Conservation (phyloP, 2,329 filamentous ascomycete genomes). For the Didymella lethalis region DNA sequence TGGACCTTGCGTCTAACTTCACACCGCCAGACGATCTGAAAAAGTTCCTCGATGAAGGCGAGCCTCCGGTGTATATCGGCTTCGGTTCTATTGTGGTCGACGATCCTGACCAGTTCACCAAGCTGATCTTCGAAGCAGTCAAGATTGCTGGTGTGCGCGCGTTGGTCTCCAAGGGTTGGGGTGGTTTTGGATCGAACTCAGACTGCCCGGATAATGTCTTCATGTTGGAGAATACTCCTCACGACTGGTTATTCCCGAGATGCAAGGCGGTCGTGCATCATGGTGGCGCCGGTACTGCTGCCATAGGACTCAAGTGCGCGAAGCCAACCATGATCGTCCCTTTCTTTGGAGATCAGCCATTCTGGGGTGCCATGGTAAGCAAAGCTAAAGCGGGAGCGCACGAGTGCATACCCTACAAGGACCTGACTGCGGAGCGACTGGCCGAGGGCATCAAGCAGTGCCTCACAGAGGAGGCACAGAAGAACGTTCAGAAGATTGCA, state of each 20-base stretch:
- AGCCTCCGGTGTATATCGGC: slow-evolving; percentile 74
- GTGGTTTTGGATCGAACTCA: slow-evolving; percentile 67
- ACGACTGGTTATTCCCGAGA: slow-evolving; percentile 78
- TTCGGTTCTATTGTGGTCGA: slow-evolving; percentile 81
- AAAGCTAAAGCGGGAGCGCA: slow-evolving; percentile 69
- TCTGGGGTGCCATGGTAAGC: slow-evolving; percentile 76
- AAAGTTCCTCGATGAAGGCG: slow-evolving; percentile 49
- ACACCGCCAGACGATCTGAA: slow-evolving; percentile 64
- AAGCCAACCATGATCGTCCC: slow-evolving; percentile 79
- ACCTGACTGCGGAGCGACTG: slow-evolving; percentile 68
- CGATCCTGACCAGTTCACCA: slow-evolving; percentile 71
- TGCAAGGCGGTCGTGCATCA: slow-evolving; percentile 75
- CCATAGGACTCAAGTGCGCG: slow-evolving; percentile 74
- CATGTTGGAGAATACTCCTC: slow-evolving; percentile 76
- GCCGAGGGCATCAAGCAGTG: slow-evolving; percentile 75
- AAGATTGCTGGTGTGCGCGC: slow-evolving; percentile 71
- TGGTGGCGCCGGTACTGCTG: slow-evolving; percentile 80
- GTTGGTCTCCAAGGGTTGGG: slow-evolving; percentile 79
- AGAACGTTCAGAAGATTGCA: slow-evolving; percentile 67
- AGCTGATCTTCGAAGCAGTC: slow-evolving; percentile 75
- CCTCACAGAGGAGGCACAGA: slow-evolving; percentile 66
- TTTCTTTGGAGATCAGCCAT: slow-evolving; percentile 81
- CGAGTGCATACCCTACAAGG: slow-evolving; percentile 71
- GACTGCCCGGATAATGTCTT: slow-evolving; percentile 66
- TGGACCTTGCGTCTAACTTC: slow-evolving; percentile 71